Evolutionary conservation across 768 basidiomycete genomes (phyloP), one percentile per base, ranked within the genome.

Genomic region (Panellus pusillus): DNA sequence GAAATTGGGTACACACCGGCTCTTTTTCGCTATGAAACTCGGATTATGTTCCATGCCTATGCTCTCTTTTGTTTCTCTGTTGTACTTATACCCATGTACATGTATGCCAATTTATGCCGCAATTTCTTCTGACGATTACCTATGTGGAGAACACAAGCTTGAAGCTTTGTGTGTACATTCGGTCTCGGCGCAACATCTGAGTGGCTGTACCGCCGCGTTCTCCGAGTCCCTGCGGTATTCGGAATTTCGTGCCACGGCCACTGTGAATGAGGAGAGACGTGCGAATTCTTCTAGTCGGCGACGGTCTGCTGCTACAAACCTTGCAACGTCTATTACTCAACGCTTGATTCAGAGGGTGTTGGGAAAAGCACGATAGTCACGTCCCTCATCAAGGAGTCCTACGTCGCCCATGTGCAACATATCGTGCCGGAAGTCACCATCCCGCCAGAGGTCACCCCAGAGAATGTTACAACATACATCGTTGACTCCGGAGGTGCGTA

Each of bases 341-440:
- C 50, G 47, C 37, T 41, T 50, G 48, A 47, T 55, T 36, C 69
- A 98, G 94, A 96, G 78, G 92, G 91, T 61, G 96, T 98, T 63
- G 96, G 96, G 60, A 99, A 99, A 78, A 95, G 93, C 70, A 94
- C 93, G 42, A 94, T 98, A 67, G 86, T 98, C 68, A 97, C 93
- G 17, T 93, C 93, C 32, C 80, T 98, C 67, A 98, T 99, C 73
- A 98, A 98, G 70, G 93, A 96, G 70, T 87, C 90, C 29, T 97
- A 89, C 68, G 90, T 98, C 47, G 76, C 89, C 37, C 90, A 94
- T 73, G 95, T 97, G 42, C 93, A 96, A 70, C 90, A 93, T 63
- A 79, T 96, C 64, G 88, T 98, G 37, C 96, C 96, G 3, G 96
- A 98, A 70, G 94, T 99, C 42, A 98, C 96, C 7, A 97, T 99